Conservation (phyloP, 495 filamentous ascomycete species). For the Clohesyomyces aquaticus region DNA sequence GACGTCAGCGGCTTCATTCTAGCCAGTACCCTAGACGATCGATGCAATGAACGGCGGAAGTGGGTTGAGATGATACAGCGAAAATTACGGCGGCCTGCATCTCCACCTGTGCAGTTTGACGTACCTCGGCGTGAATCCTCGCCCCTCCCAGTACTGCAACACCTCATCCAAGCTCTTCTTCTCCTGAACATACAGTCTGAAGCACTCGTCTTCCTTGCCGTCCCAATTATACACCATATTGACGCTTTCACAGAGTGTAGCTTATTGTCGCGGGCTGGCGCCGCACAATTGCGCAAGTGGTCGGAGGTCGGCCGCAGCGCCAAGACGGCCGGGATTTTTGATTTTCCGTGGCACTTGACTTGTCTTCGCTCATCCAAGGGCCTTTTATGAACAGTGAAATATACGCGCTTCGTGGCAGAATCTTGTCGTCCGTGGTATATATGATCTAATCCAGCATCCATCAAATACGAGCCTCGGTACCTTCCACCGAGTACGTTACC, state of each 20-base stretch:
- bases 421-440: too few relatives aligned
- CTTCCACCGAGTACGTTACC: too few relatives aligned
- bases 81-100: conserved; percentile 21
- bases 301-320: neutral
- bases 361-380: neutral
- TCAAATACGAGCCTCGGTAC: too few relatives aligned
- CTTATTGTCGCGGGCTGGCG: too few relatives aligned
- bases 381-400: too few relatives aligned
- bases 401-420: too few relatives aligned
- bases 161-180: conserved; percentile 63
- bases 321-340: neutral
- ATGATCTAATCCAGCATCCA: too few relatives aligned
- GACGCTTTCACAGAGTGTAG: too few relatives aligned
- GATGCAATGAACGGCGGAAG: too few relatives aligned
- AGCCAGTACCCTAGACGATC: neutral
- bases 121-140: conserved; percentile 39
- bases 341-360: neutral
- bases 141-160: conserved; percentile 29
- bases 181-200: conserved; percentile 74
- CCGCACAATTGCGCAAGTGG: conserved; percentile 22
- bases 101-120: conserved; percentile 19
- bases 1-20: conserved; percentile 6
- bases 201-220: conserved; percentile 67
- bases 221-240: conserved; percentile 78
- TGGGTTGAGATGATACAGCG: neutral